Evolutionary conservation across 352 stramenopile species (phyloP), one percentile per base, ranked within the genome.

Genomic region (Pythium sukuiense): DNA sequence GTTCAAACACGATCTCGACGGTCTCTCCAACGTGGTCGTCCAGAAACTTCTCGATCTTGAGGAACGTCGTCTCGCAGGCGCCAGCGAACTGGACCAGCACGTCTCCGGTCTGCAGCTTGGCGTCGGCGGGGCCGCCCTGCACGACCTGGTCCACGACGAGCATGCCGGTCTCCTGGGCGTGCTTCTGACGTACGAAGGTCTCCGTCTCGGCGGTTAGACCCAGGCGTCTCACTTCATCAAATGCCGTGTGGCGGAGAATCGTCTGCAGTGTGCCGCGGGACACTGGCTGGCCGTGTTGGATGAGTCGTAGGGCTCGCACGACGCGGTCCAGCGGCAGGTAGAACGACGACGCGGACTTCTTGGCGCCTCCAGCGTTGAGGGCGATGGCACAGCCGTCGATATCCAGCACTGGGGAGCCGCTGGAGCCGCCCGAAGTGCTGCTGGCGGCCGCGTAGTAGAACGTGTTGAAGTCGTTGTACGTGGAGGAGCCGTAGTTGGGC

Each of bases 381-480:
- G 90, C 92, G 33, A 98, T 96, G 5, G 92, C 92, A 46, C 89
- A 87, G 33, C 90, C 90, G 35, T 93, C 77, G 52, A 91, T 88
- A 68, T 96, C 89, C 16, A 97, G 76, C 50, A 98, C 92, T 8
- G 92, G 92, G 11, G 82, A 95, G 16, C 92, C 92, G 41, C 89
- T 97, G 0, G 86, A 96, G 4, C 92, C 92, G 30, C 92, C 91
- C 0, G 83, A 95, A 6, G 90, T 98, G 58, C 80, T 94, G 65
- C 83, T 93, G 2, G 89, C 89, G 0, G 91, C 90, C 8, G 83
- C 84, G 68, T 92, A 95, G 73, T 98, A 98, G 54, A 98, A 98
- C 24, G 90, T 98, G 67, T 97, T 97, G 62, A 96, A 96, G 67
- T 98, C 92, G 37, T 96, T 95, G 82, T 97, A 97, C 18, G 80